Evolutionary conservation across 192 early-diverging fungal species (phyloP), one percentile per base, ranked within the genome.

Genomic region (Phlyctochytrium bullatum): DNA sequence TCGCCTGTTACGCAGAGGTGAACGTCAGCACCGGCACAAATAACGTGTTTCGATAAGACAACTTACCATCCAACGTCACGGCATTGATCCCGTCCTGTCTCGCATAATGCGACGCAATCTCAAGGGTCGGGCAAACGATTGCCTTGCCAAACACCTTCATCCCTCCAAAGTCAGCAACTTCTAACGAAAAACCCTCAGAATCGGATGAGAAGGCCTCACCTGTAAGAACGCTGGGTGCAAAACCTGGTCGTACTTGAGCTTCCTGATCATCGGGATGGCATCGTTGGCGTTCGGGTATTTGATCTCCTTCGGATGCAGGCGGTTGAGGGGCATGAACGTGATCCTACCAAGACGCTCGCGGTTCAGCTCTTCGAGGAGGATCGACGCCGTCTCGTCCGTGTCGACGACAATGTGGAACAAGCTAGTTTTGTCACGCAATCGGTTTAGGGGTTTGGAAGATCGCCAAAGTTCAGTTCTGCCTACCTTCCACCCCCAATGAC

Each of bases 381-480:
- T 70, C 14, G 91, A 88, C 0, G 97, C 95, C 1, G 93, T 96
- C n/a, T 82, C 81, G 64, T 99, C 97, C 1, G 85, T 90, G 68
- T 99, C 95, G 0, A 99, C 95, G 20, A 99, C 97, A 20, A 99
- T 87, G 71, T 97, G 92, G 76, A 97, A 99, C 60, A 99, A 76
- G 67, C 93, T 95, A 31, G n/a, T n/a, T n/a, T n/a, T n/a, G n/a
- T n/a, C n/a, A n/a, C n/a, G 67, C 31, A 33, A 30, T 24, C 36
- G 25, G 4, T 51, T 33, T 68, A 34, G 77, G 58, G 23, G 2
- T 57, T 57, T 25, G 12, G 12, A 57, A 57, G 10, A 57, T 57
- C 10, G 12, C 28, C 29, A 31, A 60, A 53, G 33, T n/a, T n/a
- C n/a, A n/a, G n/a, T n/a, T n/a, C n/a, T n/a, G n/a, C 17, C 29